phyloP scores from a whole-genome alignment of 371 early-diverging fungal species.

The Mucor plumbeus region DNA sequence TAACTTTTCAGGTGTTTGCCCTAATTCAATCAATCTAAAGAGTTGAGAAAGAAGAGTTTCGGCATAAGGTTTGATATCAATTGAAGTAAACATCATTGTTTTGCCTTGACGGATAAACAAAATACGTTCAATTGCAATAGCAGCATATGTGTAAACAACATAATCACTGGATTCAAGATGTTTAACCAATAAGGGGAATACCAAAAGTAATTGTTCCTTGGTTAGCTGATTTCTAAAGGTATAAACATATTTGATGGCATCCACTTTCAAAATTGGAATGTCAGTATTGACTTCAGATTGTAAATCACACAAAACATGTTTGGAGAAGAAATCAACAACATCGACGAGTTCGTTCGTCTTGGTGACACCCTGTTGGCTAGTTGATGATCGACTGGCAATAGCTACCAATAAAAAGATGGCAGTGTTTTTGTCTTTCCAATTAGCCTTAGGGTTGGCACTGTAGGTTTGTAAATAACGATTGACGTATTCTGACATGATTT shows the following conservation, averaged over 20 bases:
- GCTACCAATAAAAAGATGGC: slow-evolving; percentile 92
- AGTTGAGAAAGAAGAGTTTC: slow-evolving; percentile 73
- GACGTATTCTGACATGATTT: slow-evolving; percentile 81
- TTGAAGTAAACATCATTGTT: slow-evolving; percentile 69
- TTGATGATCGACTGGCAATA: slow-evolving; percentile 74
- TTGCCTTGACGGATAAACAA: slow-evolving; percentile 80
- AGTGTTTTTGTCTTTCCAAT: slow-evolving; percentile 97
- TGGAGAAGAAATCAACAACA: slow-evolving; percentile 81
- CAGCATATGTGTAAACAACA: slow-evolving; percentile 92
- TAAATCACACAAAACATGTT: slow-evolving; percentile 84
- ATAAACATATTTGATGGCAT: slow-evolving; percentile 91
- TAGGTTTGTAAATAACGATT: slow-evolving; percentile 77
- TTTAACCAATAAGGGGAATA: slow-evolving; percentile 80
- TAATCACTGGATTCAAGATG: slow-evolving; percentile 82
- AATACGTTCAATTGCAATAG: slow-evolving; percentile 91
- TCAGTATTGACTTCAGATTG: slow-evolving; percentile 73
- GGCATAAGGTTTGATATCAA: slow-evolving; percentile 73
- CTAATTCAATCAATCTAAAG: slow-evolving; percentile 77
- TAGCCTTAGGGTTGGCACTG: slow-evolving; percentile 63
- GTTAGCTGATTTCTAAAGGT: slow-evolving; percentile 93
- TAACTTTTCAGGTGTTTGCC: slow-evolving; percentile 78
- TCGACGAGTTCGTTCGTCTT: slow-evolving; percentile 79
- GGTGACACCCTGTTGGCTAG: slow-evolving; percentile 80
- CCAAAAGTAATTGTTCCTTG: slow-evolving; percentile 75
- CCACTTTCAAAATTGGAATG: slow-evolving; percentile 90